Evolutionary conservation across 306 rosid species (phyloP), one percentile per base, ranked within the genome.

Genomic region (Rosa persica): DNA sequence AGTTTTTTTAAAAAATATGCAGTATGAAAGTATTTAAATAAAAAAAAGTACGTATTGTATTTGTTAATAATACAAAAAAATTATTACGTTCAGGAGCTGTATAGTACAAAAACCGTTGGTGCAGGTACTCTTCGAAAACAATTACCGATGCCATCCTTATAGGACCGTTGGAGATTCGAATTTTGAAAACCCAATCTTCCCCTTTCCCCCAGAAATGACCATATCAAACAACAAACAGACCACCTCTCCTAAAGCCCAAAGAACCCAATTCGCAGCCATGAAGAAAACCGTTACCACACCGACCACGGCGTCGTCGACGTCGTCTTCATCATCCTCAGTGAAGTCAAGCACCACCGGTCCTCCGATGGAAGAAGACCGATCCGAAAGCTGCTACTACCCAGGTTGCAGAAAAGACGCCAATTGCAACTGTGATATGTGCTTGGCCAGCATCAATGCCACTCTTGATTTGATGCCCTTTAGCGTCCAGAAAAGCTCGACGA

Each of bases 371-470:
- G 91, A 87, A 25, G 87, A 84, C 6, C 82, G 78, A 12, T 78
- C 87, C 2, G 87, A 88, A 75, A 87, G 93, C 81, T 89, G 87
- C 80, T 95, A 95, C 89, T 95, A 79, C 80, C 97, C 97, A 0
- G 90, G 89, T 42, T 95, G 98, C 90, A 87, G 84, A 62, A 95
- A 93, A 83, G 88, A 93, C 43, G 94, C 93, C 1, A 91, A 93
- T 74, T 95, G 99, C 79, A 73, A 72, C 48, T 95, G 99, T 42
- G 81, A 87, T 46, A 85, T 89, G 61, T 95, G 97, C 84, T 83
- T 91, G 82, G 98, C 83, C 10, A 95, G 98, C 79, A 86, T 94
- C 90, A 85, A 80, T 44, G 98, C 99, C 76, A 93, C 97, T 25
- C 92, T 85, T n/a, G 99, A 95, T 16, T 97, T 93, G 74, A 88